Evolutionary conservation across 2,329 filamentous ascomycete species (phyloP).

Genomic region (Apiospora rasikravindrae): DNA sequence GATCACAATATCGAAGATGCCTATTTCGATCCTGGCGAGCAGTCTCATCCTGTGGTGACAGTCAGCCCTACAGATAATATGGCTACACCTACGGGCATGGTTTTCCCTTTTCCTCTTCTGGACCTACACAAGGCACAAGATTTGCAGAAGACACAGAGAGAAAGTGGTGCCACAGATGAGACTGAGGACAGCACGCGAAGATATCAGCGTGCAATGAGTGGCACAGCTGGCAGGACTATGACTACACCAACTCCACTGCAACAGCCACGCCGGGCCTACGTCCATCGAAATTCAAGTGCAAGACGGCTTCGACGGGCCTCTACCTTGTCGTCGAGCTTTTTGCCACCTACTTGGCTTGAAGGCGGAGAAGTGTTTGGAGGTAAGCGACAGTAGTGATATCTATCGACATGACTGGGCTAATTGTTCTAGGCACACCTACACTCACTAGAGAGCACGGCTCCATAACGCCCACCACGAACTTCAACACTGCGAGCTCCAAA

Average conservation of each 20-base stretch:
- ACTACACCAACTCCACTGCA: conserved; percentile 20
- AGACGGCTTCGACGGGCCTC: conserved; percentile 20
- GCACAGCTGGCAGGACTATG: conserved; percentile 17
- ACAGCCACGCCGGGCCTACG: conserved; percentile 22
- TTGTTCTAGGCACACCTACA: neutral
- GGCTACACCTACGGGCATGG: conserved; percentile 26
- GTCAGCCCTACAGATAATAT: conserved; percentile 20
- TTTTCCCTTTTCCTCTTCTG: conserved; percentile 36
- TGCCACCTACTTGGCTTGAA: conserved; percentile 16
- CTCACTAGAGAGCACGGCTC: neutral
- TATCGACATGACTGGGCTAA: neutral
- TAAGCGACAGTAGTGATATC: neutral
- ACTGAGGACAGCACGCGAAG: conserved; percentile 28
- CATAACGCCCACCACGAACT: neutral
- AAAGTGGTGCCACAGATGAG: conserved; percentile 33
- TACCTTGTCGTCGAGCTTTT: conserved; percentile 25
- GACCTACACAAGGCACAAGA: conserved; percentile 33
- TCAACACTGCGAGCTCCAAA: neutral
- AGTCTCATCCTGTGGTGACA: neutral
- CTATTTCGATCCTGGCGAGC: neutral
- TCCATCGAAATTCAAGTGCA: conserved; percentile 11
- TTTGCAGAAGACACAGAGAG: conserved; percentile 32
- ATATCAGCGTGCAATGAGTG: conserved; percentile 26
- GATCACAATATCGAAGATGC: neutral
- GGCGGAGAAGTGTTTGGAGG: neutral